phyloP scores from a whole-genome alignment of 495 filamentous ascomycete species.

The Penicillium flavigenum region DNA sequence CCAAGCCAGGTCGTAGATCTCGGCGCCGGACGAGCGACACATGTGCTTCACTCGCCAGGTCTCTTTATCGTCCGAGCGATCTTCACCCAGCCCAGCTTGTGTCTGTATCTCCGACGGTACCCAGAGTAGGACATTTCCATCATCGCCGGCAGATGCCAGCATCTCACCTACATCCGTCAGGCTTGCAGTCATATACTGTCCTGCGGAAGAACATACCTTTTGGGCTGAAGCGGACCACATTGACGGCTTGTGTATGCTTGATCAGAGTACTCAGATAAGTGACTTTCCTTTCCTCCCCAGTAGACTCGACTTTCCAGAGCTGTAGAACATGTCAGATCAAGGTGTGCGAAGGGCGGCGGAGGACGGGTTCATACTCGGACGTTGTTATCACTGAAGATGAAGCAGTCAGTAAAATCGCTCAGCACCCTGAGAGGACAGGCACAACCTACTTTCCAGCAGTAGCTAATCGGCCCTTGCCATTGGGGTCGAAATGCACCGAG shows the following conservation, averaged over 20 bases:
- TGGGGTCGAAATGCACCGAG: conserved; percentile 91
- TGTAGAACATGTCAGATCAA: conserved; percentile 46
- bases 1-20: conserved; percentile 98
- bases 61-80: conserved; percentile 89
- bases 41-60: conserved; percentile 96
- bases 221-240: conserved; percentile 94
- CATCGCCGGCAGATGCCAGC: conserved; percentile 91
- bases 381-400: conserved; percentile 73
- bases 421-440: background rate
- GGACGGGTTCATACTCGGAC: conserved; percentile 68
- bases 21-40: conserved; percentile 86
- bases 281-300: conserved; percentile 83
- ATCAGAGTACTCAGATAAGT: conserved; percentile 86
- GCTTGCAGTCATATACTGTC: conserved; percentile 8
- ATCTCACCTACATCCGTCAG: conserved; percentile 68
- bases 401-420: conserved; percentile 16
- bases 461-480: conserved; percentile 88
- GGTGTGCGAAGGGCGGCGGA: conserved; percentile 13
- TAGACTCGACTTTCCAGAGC: conserved; percentile 86
- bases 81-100: conserved; percentile 70
- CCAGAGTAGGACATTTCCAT: conserved; percentile 96
- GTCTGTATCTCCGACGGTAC: conserved; percentile 76
- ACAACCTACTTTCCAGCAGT: conserved; percentile 71
- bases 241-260: conserved; percentile 96
- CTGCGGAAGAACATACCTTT: conserved; percentile 59